Conservation (phyloP, 2,329 filamentous ascomycete species). For the Septoria linicola region DNA sequence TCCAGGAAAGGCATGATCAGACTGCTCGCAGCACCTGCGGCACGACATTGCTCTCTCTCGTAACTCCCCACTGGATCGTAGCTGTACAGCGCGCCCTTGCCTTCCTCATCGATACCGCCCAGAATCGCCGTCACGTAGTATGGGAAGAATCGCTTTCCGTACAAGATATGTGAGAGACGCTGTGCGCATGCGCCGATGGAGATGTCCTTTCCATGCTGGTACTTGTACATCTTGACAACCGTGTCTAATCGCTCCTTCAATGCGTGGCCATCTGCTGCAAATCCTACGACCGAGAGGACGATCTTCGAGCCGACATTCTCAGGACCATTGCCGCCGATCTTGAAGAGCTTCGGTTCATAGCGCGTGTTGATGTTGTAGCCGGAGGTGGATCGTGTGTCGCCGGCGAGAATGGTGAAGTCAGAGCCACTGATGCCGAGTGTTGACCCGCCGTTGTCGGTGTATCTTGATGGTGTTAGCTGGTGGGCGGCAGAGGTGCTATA, state of each 20-base stretch:
- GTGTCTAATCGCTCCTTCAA: constrained; percentile 91
- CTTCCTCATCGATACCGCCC: constrained; percentile 90
- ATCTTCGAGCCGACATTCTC: constrained; percentile 82
- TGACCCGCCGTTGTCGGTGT: constrained; percentile 96
- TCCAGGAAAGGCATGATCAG: constrained; percentile 99
- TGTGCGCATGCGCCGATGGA: constrained; percentile 91
- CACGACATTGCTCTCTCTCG: constrained; percentile 93
- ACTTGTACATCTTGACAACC: constrained; percentile 98
- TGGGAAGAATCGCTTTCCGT: constrained; percentile 97
- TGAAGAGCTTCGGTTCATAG: constrained; percentile 93
- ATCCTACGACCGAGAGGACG: constrained; percentile 90
- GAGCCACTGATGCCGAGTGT: constrained; percentile 91
- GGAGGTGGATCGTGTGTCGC: constrained; percentile 91
- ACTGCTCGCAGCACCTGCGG: constrained; percentile 78
- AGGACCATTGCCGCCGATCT: constrained; percentile 86
- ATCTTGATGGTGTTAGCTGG: constrained; percentile 53
- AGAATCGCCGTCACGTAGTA: constrained; percentile 97
- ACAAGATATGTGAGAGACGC: constrained; percentile 90
- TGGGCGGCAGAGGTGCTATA: background rate
- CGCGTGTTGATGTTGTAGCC: constrained; percentile 99
- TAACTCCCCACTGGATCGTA: constrained; percentile 98
- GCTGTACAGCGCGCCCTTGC: constrained; percentile 89
- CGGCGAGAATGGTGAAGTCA: constrained; percentile 94
- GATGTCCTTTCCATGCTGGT: constrained; percentile 97
- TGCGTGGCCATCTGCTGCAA: constrained; percentile 90